Base-by-base conservation (phyloP, 2,329 filamentous ascomycete species). In the Alternaria brassicae region DNA sequence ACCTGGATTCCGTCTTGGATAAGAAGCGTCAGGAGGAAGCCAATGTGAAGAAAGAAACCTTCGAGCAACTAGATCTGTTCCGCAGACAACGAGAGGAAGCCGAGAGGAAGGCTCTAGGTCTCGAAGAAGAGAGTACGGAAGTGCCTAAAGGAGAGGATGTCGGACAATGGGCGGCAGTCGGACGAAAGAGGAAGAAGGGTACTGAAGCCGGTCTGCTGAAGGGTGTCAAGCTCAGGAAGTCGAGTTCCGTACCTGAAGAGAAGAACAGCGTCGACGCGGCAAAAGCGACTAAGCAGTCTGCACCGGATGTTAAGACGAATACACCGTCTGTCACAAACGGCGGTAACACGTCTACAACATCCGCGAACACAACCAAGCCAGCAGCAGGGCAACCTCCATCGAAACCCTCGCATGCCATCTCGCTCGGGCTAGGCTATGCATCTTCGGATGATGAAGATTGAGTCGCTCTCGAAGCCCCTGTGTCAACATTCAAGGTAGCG, bases 1-100 rank as follows among this genome's bases (percentile, higher is more conserved):
- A 92, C 66, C 79, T 95, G 23, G 81, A 88, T 60, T 85, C 84
- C 0, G 79, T 89, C 2, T 77, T 86, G 32, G 85, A 88, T 65
- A 83, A 82, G 6, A 84, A 83, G 25, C 80, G 85, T 25, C 82
- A 81, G 21, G 80, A 87, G 69, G 86, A 89, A 66, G 82, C 79
- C 2, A 83, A 81, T 4, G 80, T 88, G 42, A 84, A 81, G 67
- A 84, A 82, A 65, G 85, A 89, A 65, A 89, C 86, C 0, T 77
- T 79, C 5, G 85, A 87, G 62, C 84, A 86, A 68, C 75, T 89
- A 10, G 85, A 87, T 39, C 68, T 80, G 1, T 89, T 89, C 65
- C 82, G 86, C 28, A 81, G 81, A 61, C 84, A 86, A 67, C 85
- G 85, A 60, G 85, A 88, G 62, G 83, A 86, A 62, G 84, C 82